A percentile compares a stretch with the other conserved stretches of the same genome.
phyloP scores from a whole-genome alignment of 768 basidiomycete genomes.

The Psilocybe cyanescens region DNA sequence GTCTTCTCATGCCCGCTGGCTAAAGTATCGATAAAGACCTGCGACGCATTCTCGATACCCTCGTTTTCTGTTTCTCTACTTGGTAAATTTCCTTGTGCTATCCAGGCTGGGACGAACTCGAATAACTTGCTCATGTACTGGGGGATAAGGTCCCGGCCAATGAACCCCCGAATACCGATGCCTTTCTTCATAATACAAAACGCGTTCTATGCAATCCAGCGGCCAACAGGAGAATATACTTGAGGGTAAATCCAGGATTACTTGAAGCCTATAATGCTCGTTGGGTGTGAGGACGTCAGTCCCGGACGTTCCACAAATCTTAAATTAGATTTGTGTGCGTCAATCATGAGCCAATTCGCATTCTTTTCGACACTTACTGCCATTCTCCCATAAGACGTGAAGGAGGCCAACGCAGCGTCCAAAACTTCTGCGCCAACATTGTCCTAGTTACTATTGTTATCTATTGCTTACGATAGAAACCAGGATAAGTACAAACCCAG shows the following conservation, averaged over 20 bases:
- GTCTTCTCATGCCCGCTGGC: not conserved
- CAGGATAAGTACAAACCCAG: too few relatives aligned
- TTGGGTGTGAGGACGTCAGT: not conserved
- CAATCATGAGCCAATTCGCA: not conserved
- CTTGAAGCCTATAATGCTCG: constrained; percentile 2
- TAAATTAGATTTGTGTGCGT: not conserved
- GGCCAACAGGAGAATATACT: too few relatives aligned
- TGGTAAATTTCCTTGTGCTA: constrained; percentile 1
- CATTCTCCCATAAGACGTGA: too few relatives aligned
- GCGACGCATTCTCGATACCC: constrained; percentile 2
- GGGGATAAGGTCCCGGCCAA: constrained; percentile 6
- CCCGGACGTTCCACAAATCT: constrained; percentile 5
- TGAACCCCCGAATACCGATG: constrained; percentile 7
- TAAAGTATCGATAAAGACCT: not conserved
- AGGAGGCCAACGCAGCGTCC: too few relatives aligned
- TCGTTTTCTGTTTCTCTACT: not conserved
- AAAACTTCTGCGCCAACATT: too few relatives aligned
- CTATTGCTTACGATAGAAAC: too few relatives aligned
- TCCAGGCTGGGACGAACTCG: constrained; percentile 2
- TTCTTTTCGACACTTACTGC: constrained; percentile 40
- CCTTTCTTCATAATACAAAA: constrained; percentile 6
- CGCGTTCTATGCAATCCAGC: not conserved
- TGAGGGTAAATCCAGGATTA: not conserved
- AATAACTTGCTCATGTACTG: constrained; percentile 6
- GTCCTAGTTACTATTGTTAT: too few relatives aligned